Percentiles rank a stretch among this genome's conserved stretches.
Conservation (phyloP, 306 rosid genomes). For the Dicorynia guianensis region DNA sequence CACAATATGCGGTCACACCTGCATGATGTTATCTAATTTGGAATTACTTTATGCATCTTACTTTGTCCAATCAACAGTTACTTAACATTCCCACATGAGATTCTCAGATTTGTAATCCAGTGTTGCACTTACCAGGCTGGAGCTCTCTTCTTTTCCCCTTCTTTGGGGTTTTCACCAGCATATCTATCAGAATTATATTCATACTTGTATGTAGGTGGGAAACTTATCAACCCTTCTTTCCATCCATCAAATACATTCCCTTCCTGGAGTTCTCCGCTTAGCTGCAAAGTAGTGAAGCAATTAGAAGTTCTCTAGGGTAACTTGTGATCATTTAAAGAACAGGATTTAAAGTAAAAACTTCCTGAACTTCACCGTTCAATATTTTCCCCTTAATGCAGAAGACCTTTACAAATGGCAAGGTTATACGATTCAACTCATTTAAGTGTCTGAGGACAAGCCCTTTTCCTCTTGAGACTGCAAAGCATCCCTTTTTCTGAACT, state of each 20-base stretch:
- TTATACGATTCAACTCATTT: too few relatives aligned
- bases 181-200: slow-evolving; percentile 75
- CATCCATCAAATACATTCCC: slow-evolving; percentile 94
- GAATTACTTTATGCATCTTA: slow-evolving; percentile 14
- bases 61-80: slow-evolving; percentile 1
- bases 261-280: slow-evolving; percentile 67
- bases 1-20: slow-evolving; percentile 96
- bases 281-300: slow-evolving; percentile 52
- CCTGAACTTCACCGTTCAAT: not conserved
- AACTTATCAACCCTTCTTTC: slow-evolving; percentile 82
- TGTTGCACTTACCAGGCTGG: slow-evolving; percentile 86
- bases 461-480: not conserved
- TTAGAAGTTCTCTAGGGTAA: slow-evolving; percentile 25
- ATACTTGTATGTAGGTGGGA: slow-evolving; percentile 96
- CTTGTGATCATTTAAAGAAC: not conserved
- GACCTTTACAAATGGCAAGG: too few relatives aligned
- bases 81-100: not conserved
- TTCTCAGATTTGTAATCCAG: slow-evolving; percentile 5
- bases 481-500: too few relatives aligned
- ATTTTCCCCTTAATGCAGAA: not conserved
- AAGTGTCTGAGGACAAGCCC: not conserved
- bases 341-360: not conserved
- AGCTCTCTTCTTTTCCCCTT: slow-evolving; percentile 89
- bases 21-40: slow-evolving; percentile 36
- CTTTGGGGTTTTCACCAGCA: slow-evolving; percentile 77